A percentile compares a stretch with the other conserved stretches of the same genome.
Evolutionary conservation across 192 early-diverging fungal genomes (phyloP).

Genomic region (Coemansia sp.): DNA sequence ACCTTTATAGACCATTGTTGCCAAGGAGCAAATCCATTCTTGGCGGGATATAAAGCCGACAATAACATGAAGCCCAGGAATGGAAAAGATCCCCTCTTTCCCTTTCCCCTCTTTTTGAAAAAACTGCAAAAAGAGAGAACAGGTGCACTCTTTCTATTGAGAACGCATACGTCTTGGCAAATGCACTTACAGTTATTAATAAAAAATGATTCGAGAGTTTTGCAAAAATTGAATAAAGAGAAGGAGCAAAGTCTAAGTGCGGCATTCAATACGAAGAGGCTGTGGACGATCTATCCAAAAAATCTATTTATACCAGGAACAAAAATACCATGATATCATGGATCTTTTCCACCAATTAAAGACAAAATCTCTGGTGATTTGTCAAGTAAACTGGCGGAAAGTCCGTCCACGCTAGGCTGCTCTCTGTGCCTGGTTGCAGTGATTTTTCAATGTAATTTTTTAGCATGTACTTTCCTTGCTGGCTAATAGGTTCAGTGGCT

Average conservation of each 20-base stretch:
- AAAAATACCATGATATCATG: no score
- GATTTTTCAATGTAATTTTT: no score
- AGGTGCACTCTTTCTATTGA: not conserved
- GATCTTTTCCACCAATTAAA: no score
- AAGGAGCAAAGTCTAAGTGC: not conserved
- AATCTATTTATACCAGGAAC: no score
- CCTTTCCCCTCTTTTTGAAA: not conserved
- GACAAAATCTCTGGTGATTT: no score
- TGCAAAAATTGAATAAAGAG: not conserved
- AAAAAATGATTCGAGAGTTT: not conserved
- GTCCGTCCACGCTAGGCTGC: no score
- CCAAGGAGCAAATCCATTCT: conserved; percentile 1
- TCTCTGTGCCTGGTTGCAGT: no score
- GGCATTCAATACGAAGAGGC: not conserved
- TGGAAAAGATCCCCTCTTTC: not conserved
- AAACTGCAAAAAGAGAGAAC: not conserved
- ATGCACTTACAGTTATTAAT: not conserved
- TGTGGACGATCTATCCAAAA: conserved; percentile 7
- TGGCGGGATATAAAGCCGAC: not conserved
- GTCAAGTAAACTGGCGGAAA: no score
- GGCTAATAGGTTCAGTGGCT: no score
- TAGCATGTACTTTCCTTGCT: no score
- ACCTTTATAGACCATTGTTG: not conserved
- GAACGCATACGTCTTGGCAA: not conserved
- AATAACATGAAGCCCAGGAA: no score